Percentiles rank a stretch among this genome's conserved stretches.
Evolutionary conservation across 2,329 filamentous ascomycete species (phyloP).

Genomic region (Pseudocercospora vitis): DNA sequence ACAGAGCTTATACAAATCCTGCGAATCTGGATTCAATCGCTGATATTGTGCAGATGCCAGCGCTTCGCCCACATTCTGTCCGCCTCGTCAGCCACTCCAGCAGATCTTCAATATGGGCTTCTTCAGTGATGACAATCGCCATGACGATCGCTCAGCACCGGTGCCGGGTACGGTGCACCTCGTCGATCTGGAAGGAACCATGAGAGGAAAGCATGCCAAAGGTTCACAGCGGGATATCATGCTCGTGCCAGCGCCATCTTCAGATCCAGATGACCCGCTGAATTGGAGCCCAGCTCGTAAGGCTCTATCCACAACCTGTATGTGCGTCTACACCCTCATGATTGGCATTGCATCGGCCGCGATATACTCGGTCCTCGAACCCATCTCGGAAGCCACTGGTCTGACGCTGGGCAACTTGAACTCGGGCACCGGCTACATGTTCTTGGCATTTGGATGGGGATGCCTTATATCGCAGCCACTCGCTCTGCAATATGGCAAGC

Average conservation of each 20-base stretch:
- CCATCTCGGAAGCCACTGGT: constrained; percentile 50
- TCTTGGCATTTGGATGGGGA: constrained; percentile 41
- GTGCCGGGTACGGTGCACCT: constrained; percentile 46
- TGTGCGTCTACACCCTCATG: constrained; percentile 50
- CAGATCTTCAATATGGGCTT: background rate
- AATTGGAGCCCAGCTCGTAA: constrained; percentile 44
- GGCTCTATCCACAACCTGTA: constrained; percentile 43
- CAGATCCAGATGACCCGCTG: constrained; percentile 41
- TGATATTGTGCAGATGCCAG: too few species aligned
- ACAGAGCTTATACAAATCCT: background rate
- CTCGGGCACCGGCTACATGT: constrained; percentile 48
- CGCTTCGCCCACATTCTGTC: too few species aligned
- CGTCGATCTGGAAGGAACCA: constrained; percentile 43
- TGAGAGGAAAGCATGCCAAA: constrained; percentile 41
- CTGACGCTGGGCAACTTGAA: constrained; percentile 49
- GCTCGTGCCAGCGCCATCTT: constrained; percentile 46
- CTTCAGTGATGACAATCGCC: background rate
- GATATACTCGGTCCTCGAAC: constrained; percentile 53
- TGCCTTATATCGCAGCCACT: constrained; percentile 56
- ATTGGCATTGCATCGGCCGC: constrained; percentile 51
- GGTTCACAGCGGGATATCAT: constrained; percentile 41
- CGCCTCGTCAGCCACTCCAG: too few species aligned
- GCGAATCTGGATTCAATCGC: background rate
- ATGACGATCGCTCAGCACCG: background rate
- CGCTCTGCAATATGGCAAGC: constrained; percentile 54